These are phyloP conservation scores for Calonectria honghensis DNA, from an alignment of 2,329 filamentous ascomycete genomes.

Conservation along the genomic window DNA sequence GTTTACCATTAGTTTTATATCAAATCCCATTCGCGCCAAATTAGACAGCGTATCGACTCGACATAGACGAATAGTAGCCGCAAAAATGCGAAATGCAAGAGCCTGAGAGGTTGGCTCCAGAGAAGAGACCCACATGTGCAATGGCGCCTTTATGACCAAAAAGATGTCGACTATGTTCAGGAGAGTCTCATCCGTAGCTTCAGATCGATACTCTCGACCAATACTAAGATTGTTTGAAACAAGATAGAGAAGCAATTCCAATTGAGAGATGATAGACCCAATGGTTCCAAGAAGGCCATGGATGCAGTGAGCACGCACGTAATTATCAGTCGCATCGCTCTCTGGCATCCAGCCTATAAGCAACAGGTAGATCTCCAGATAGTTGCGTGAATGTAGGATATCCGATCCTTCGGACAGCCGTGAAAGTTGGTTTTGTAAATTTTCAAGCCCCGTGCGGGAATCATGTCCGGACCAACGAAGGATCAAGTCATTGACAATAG, in stretches of 20 bases:
- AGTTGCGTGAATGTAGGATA: not conserved
- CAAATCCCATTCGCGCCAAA: not conserved
- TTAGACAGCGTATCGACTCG: not conserved
- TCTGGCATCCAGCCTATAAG: not conserved
- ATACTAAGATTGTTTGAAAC: not conserved
- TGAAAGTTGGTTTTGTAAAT: not conserved
- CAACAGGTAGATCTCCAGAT: not conserved
- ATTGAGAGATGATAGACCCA: not conserved
- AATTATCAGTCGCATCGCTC: not conserved
- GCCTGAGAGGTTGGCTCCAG: not conserved
- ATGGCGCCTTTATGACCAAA: not conserved
- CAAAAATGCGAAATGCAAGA: not conserved
- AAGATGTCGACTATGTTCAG: not conserved
- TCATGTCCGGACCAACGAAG: not conserved
- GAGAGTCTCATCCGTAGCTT: not conserved
- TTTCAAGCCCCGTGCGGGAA: not conserved
- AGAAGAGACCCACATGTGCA: not conserved
- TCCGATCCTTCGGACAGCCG: not conserved
- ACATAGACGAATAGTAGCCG: not conserved
- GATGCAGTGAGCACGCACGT: not conserved
- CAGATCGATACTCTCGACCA: rapidly evolving
- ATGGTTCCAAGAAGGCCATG: not conserved
- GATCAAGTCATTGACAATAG: not conserved
- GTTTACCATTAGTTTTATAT: not conserved
- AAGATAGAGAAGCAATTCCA: slow-evolving; percentile 3